phyloP scores from a whole-genome alignment of 139 green algal species.

The Micractinium conductrix region DNA sequence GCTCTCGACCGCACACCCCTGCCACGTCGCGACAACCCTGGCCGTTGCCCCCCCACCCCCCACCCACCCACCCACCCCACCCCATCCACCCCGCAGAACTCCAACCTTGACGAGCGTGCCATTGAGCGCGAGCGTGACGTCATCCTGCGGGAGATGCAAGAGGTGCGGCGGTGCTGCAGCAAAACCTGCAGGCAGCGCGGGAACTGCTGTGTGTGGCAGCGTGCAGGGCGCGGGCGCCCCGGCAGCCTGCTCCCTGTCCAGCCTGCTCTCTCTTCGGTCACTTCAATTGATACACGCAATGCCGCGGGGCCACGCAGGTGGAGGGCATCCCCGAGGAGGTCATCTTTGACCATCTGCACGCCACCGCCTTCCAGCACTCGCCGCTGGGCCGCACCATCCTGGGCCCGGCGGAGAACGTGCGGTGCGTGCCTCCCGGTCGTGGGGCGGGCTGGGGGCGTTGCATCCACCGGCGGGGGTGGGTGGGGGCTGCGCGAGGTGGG shows the following conservation, averaged over 20 bases:
- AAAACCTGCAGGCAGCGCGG: too few species aligned
- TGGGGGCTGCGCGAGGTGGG: too few species aligned
- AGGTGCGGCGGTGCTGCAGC: conserved; percentile 23
- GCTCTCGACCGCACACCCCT: too few species aligned
- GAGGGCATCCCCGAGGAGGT: conserved; percentile 86
- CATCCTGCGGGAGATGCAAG: conserved; percentile 98
- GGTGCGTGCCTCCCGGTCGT: conserved; percentile 32
- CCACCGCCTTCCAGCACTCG: conserved; percentile 98
- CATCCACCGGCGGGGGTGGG: background rate
- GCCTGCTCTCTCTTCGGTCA: too few species aligned
- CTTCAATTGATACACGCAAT: too few species aligned
- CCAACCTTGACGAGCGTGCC: conserved; percentile 81
- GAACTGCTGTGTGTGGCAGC: too few species aligned
- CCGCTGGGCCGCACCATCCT: conserved; percentile 97
- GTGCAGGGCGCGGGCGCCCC: too few species aligned
- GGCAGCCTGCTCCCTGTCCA: too few species aligned
- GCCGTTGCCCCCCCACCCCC: too few species aligned
- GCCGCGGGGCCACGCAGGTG: conserved; percentile 67
- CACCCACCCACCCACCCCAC: too few species aligned
- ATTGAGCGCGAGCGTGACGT: conserved; percentile 94
- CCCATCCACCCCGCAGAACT: conserved; percentile 71
- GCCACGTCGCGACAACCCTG: too few species aligned
- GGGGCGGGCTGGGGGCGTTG: background rate
- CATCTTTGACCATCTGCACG: conserved; percentile 99
- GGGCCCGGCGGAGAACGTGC: conserved; percentile 94